Percentiles rank a stretch among this genome's conserved stretches.
Evolutionary conservation across 2,329 filamentous ascomycete genomes (phyloP).

Genomic region (Dactylellina drechsleri): DNA sequence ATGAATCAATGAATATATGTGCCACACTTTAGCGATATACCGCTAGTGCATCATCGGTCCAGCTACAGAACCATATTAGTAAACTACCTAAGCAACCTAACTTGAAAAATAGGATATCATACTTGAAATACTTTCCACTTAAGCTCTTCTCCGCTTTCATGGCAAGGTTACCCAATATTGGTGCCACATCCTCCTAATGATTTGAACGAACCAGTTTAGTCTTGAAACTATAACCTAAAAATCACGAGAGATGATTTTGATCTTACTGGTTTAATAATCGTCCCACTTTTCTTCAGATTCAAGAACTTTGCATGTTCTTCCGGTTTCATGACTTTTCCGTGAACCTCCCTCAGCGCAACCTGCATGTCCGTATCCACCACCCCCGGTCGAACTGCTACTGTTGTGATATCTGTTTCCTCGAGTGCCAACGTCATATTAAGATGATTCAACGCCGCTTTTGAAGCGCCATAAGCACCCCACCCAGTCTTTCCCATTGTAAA

Average conservation of each 20-base stretch:
- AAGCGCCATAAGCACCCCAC: constrained; percentile 84
- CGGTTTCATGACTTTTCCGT: constrained; percentile 71
- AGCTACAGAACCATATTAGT: constrained; percentile 18
- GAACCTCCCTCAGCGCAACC: constrained; percentile 77
- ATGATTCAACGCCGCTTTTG: constrained; percentile 86
- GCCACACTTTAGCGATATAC: constrained; percentile 18
- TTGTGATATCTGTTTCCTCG: constrained; percentile 82
- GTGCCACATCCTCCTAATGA: constrained; percentile 46
- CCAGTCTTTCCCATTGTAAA: constrained; percentile 58
- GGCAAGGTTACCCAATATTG: constrained; percentile 37
- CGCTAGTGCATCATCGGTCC: constrained; percentile 38
- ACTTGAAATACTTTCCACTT: constrained; percentile 49
- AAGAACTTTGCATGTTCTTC: constrained; percentile 72
- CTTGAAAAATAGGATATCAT: background rate
- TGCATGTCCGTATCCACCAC: constrained; percentile 92
- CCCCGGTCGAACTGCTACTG: constrained; percentile 69
- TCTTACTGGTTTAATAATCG: constrained; percentile 67
- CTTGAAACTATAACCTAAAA: no score
- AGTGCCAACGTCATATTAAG: constrained; percentile 75
- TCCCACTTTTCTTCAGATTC: constrained; percentile 74
- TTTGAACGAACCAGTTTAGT: background rate
- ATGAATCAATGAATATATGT: background rate
- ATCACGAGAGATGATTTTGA: background rate
- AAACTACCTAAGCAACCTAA: background rate
- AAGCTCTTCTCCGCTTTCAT: constrained; percentile 31